Conservation (phyloP, 805 yeast genomes). For the Phaffomyces opuntiae region DNA sequence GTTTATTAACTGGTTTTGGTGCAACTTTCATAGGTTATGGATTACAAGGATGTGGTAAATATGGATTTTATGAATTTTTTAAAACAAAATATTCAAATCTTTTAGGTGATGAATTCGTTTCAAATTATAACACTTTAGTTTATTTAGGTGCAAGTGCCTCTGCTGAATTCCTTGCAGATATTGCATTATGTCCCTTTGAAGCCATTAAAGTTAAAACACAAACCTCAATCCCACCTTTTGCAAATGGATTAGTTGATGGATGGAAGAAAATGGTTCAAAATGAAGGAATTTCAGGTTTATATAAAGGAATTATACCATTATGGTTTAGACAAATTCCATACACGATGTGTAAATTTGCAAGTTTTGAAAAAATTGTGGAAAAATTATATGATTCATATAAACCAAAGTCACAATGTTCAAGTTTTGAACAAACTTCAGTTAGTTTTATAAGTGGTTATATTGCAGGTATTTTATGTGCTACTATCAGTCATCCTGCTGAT, state of each 20-base stretch:
- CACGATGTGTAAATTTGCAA: slow-evolving; percentile 94
- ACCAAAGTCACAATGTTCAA: slow-evolving; percentile 62
- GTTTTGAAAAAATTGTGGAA: slow-evolving; percentile 88
- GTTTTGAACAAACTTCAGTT: slow-evolving; percentile 84
- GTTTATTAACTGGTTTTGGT: slow-evolving; percentile 81
- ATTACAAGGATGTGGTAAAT: slow-evolving; percentile 95
- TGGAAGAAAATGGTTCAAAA: slow-evolving; percentile 54
- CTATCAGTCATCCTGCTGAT: slow-evolving; percentile 98
- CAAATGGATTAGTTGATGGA: slow-evolving; percentile 57
- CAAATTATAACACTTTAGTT: slow-evolving; percentile 62
- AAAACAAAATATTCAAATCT: slow-evolving; percentile 67
- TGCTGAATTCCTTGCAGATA: slow-evolving; percentile 91
- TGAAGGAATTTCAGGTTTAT: slow-evolving; percentile 71
- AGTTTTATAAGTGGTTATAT: slow-evolving; percentile 93
- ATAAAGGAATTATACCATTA: slow-evolving; percentile 84
- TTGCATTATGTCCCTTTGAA: slow-evolving; percentile 88
- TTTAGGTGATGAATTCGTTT: slow-evolving; percentile 57
- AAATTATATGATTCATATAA: slow-evolving; percentile 20
- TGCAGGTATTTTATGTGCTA: slow-evolving; percentile 96
- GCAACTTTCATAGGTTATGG: slow-evolving; percentile 93
- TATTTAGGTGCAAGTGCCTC: slow-evolving; percentile 82
- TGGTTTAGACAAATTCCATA: slow-evolving; percentile 99
- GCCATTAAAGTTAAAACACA: slow-evolving; percentile 93
- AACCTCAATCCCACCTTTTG: slow-evolving; percentile 85
- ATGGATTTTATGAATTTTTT: slow-evolving; percentile 90